These are phyloP conservation scores for Wallemia ichthyophaga DNA, from an alignment of 1,284 basidiomycete genomes.

Conservation along the genomic window DNA sequence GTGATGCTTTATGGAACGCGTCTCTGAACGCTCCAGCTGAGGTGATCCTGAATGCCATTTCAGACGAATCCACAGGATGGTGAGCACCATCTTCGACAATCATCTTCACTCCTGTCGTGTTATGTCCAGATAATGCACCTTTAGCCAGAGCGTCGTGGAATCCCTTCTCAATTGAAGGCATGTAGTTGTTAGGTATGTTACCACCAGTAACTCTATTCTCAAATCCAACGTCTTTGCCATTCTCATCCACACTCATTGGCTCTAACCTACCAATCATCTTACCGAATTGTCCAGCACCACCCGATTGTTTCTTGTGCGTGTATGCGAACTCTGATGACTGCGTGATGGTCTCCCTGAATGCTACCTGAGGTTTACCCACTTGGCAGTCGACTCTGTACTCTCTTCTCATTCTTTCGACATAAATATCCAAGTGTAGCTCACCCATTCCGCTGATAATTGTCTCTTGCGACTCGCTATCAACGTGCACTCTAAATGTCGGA, in stretches of 20 bases:
- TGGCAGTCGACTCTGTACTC: conserved; percentile 86
- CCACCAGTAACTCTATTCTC: conserved; percentile 74
- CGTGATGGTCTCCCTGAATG: conserved; percentile 83
- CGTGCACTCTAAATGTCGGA: conserved; percentile 90
- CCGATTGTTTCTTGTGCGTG: conserved; percentile 95
- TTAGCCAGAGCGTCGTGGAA: conserved; percentile 86
- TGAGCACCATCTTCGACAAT: conserved; percentile 73
- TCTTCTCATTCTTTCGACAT: conserved; percentile 93
- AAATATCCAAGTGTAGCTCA: conserved; percentile 93
- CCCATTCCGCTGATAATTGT: conserved; percentile 99
- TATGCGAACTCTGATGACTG: conserved; percentile 55
- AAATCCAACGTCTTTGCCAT: conserved; percentile 60
- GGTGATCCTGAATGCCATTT: conserved; percentile 75
- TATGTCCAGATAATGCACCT: conserved; percentile 65
- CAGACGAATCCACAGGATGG: conserved; percentile 90
- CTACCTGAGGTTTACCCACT: conserved; percentile 86
- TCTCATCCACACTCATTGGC: conserved; percentile 51
- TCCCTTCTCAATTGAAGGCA: conserved; percentile 90
- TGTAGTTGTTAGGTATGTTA: conserved; percentile 66
- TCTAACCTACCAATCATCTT: conserved; percentile 76
- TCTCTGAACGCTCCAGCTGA: conserved; percentile 81
- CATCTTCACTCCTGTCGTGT: conserved; percentile 57
- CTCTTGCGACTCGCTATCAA: conserved; percentile 84
- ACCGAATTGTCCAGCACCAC: conserved; percentile 88
- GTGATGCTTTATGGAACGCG: conserved; percentile 41